Evolutionary conservation across 495 filamentous ascomycete species (phyloP), one percentile per base, ranked within the genome.

Genomic region (Tuber umbilicatum): DNA sequence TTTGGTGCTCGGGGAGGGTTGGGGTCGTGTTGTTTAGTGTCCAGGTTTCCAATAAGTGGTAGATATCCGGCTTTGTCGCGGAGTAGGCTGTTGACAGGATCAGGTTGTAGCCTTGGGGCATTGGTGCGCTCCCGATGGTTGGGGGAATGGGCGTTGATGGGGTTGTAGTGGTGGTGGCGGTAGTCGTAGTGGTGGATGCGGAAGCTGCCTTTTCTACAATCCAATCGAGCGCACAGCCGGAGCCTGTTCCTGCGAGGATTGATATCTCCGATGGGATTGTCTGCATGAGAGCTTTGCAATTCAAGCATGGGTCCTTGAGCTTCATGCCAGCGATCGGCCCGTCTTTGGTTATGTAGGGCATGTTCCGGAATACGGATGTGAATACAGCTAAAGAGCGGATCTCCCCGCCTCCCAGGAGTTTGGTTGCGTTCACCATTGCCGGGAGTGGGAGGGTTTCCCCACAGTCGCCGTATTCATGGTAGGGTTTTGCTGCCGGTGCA

Each of bases 251-350:
- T 31, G 55, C 55, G 27, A 64, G 55, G 31, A 64, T 64, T 27
- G 55, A 64, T 31, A 64, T 64, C 55, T 64, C 55, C 14, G 55
- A 19, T 31, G 55, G 31, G 27, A 64, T 64, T 27, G 55, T 38
- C 43, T 70, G 75, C 71, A 74, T 74, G 10, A 76, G 45, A 35
- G 47, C 45, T 70, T 70, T 60, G 38, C 75, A 76, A 64, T 76
- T 76, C 27, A 73, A 19, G 37, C 71, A 76, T n/a, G 75, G 71
- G 17, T 74, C 43, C 7, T 50, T 67, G 12, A 76, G 41, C 38
- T 43, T 68, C 45, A 73, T 41, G 23, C 71, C 43, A 5, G 17
- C 27, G 19, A 74, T 43, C 5, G 74, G 41, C 6, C 60, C 71
- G 31, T 70, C 71, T 38, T 74, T 73, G 6, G 67, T n/a, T 21